Base-by-base conservation (phyloP, 805 yeast species). In the Wickerhamomyces ciferrii region DNA sequence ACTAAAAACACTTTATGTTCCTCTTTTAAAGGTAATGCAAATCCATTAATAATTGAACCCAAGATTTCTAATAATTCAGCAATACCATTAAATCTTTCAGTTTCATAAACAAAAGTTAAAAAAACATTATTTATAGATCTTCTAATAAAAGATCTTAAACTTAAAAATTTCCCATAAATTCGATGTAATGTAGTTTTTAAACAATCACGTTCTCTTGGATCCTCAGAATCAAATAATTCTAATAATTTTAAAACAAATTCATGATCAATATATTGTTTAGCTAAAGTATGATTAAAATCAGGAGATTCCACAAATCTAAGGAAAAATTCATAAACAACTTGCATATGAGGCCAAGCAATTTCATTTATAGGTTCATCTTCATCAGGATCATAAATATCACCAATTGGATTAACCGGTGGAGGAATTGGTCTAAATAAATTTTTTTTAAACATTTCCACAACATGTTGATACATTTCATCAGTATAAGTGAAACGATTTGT, bases 311-410 rank as follows among this genome's bases (percentile, higher is more conserved):
- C 84, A 67, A 94, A 92, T 59, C 96, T 74, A 49, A 94, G 71
- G 63, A 94, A 92, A 59, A 94, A 89, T 66, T 94, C 98, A 69
- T 94, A 94, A 29, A 91, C 96, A 39, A 90, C 78, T 67, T 89
- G 96, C 98, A 94, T 94, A 65, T 94, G 99, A 13, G 98, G 96
- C 99, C 99, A 94, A 10, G 97, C 91, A 52, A 92, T 79, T 64
- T 94, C 98, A 57, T 83, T 81, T 35, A 94, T 96, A 3, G 98
- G 98, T 67, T 94, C 99, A 70, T 94, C 99, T 68, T 94, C 99
- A 68, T 94, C 99, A 1, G 99, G 99, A 59, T 94, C 99, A 66
- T 79, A 94, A 36, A 92, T 79, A 53, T 94, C 99, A 35, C 99
- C 99, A 41, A 91, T 78, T 5, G 98, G 98, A 63, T 94, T 94